Conservation (phyloP, 176 grass and related monocot species). For the Tuctoria greenei region DNA sequence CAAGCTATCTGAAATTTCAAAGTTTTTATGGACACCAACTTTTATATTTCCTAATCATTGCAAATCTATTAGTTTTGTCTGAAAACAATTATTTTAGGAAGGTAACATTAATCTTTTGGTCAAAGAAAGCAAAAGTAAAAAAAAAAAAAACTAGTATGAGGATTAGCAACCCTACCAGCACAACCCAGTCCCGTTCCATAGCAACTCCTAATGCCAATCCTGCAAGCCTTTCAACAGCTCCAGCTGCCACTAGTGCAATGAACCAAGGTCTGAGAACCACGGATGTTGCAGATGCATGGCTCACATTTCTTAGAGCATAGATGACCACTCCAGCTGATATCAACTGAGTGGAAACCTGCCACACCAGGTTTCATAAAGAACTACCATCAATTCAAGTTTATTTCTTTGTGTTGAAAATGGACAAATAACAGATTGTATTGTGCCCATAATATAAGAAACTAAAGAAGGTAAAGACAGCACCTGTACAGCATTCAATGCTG, state of each 20-base stretch:
- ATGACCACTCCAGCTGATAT: constrained; percentile 86
- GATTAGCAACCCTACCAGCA: constrained; percentile 66
- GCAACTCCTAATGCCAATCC: constrained; percentile 83
- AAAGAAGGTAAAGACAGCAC: constrained; percentile 43
- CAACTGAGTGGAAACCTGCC: constrained; percentile 82
- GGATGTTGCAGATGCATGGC: constrained; percentile 49
- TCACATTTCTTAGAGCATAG: constrained; percentile 61
- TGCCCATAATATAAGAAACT: constrained; percentile 18
- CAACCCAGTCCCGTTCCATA: constrained; percentile 96
- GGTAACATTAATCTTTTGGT: neutral
- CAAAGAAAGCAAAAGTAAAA: neutral
- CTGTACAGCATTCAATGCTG: constrained; percentile 83
- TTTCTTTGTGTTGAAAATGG: neutral
- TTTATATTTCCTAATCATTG: neutral
- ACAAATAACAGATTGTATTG: neutral
- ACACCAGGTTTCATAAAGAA: constrained; percentile 38
- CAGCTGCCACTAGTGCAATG: constrained; percentile 63
- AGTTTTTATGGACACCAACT: neutral
- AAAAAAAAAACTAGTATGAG: constrained; percentile 6
- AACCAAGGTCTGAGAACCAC: constrained; percentile 93
- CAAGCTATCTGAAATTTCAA: constrained; percentile 21
- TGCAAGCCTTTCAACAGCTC: constrained; percentile 83
- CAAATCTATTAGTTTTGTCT: constrained; percentile 9
- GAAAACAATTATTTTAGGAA: neutral
- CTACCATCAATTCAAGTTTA: neutral